Conservation (phyloP, 2,329 filamentous ascomycete species). For the Pseudogymnoascus sp. region DNA sequence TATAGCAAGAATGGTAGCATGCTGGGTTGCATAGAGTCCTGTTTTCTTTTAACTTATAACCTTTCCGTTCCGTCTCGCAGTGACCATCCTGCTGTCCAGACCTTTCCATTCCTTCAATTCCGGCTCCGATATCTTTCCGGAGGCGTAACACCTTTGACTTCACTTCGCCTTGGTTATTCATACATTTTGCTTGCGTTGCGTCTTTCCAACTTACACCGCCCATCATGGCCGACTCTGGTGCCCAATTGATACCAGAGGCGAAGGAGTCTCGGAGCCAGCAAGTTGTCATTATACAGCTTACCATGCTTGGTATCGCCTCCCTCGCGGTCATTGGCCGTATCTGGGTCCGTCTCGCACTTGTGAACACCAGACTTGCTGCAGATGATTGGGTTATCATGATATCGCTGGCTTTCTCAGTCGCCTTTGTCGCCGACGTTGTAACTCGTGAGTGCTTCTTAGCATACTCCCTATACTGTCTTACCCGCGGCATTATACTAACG, state of each 20-base stretch:
- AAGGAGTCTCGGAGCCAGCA: neutral
- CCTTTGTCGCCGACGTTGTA: conserved; percentile 1
- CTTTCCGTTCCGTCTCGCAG: neutral
- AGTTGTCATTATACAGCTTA: neutral
- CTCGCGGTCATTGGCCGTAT: neutral
- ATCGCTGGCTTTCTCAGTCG: conserved; percentile 5
- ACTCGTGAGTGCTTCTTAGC: neutral
- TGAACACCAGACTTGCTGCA: neutral
- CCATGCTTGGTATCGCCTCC: neutral
- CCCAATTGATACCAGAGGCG: neutral
- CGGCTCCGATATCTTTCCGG: neutral
- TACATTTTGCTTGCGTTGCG: neutral
- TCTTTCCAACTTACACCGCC: neutral
- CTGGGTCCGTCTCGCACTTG: neutral
- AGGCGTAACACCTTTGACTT: neutral
- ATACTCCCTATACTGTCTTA: neutral
- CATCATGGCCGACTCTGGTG: neutral
- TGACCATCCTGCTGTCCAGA: neutral
- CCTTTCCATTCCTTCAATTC: neutral
- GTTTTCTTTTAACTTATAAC: neutral
- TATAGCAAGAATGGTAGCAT: neutral
- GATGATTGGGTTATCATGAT: conserved; percentile 2
- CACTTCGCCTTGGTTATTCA: neutral
- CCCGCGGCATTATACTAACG: neutral
- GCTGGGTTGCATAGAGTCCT: neutral